Conservation (phyloP, 345 rosid species). For the Lepidium africanum region DNA sequence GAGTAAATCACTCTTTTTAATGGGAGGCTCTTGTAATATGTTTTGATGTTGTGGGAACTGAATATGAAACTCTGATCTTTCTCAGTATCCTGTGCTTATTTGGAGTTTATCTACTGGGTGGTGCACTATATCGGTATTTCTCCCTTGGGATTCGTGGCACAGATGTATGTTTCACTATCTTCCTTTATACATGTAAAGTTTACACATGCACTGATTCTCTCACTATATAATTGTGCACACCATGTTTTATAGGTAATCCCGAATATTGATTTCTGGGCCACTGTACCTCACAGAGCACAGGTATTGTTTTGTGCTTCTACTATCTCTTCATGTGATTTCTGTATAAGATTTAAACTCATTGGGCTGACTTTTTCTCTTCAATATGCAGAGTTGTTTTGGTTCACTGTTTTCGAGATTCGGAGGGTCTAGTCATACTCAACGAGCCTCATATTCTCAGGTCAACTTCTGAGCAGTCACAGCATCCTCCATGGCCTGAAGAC, state of each 20-base stretch:
- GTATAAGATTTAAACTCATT: not conserved
- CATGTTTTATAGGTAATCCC: slow-evolving; percentile 60
- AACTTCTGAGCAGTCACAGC: slow-evolving; percentile 43
- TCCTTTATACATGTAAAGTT: not conserved
- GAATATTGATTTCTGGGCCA: slow-evolving; percentile 71
- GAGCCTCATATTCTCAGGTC: slow-evolving; percentile 60
- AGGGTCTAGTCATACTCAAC: slow-evolving; percentile 55
- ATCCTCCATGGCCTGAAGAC: slow-evolving; percentile 5
- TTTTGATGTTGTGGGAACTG: not conserved
- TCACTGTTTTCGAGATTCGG: slow-evolving; percentile 45
- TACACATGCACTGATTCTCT: not conserved
- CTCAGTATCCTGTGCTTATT: slow-evolving; percentile 61
- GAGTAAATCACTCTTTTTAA: slow-evolving; percentile 16
- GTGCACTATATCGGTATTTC: slow-evolving; percentile 61
- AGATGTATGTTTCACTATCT: slow-evolving; percentile 46
- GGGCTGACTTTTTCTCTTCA: not conserved
- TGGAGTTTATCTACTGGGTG: slow-evolving; percentile 75
- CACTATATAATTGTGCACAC: not conserved
- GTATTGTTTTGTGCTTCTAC: slow-evolving; percentile 30
- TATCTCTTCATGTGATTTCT: not conserved
- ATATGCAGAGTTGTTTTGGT: slow-evolving; percentile 49
- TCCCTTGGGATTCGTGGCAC: slow-evolving; percentile 60
- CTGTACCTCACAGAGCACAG: slow-evolving; percentile 68
- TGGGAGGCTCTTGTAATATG: not conserved
- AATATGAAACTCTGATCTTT: slow-evolving; percentile 13